Conservation (phyloP, 2,329 filamentous ascomycete genomes). For the Trichoderma aggressivum region DNA sequence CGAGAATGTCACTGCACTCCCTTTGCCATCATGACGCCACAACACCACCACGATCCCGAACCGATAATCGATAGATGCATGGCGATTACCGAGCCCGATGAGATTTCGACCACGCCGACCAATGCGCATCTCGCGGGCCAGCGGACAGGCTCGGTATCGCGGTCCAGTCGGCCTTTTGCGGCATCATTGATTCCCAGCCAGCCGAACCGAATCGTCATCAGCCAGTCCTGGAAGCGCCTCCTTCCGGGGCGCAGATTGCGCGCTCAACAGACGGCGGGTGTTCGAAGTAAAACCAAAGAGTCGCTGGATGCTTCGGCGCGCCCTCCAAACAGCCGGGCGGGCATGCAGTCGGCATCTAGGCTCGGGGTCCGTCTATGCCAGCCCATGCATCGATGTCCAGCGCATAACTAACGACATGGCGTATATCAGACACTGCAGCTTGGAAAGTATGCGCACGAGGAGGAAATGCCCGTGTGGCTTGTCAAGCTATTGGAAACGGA, state of each 20-base stretch:
- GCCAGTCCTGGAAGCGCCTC: slow-evolving; percentile 2
- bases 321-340: neutral
- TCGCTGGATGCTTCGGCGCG: neutral
- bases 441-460: slow-evolving; percentile 69
- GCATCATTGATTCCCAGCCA: neutral
- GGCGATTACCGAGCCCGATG: neutral
- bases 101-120: neutral
- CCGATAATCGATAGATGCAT: neutral
- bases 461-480: slow-evolving; percentile 70
- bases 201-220: neutral
- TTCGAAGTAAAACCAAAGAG: neutral
- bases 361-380: neutral
- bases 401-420: neutral
- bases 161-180: neutral
- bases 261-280: neutral
- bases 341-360: neutral
- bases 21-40: neutral
- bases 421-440: slow-evolving; percentile 55
- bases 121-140: neutral
- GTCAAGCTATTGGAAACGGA: slow-evolving; percentile 58
- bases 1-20: neutral
- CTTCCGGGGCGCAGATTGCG: neutral
- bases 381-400: neutral
- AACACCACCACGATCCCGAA: neutral
- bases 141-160: neutral